phyloP scores from a whole-genome alignment of 2,329 filamentous ascomycete species.

The Fusarium anthophilum region DNA sequence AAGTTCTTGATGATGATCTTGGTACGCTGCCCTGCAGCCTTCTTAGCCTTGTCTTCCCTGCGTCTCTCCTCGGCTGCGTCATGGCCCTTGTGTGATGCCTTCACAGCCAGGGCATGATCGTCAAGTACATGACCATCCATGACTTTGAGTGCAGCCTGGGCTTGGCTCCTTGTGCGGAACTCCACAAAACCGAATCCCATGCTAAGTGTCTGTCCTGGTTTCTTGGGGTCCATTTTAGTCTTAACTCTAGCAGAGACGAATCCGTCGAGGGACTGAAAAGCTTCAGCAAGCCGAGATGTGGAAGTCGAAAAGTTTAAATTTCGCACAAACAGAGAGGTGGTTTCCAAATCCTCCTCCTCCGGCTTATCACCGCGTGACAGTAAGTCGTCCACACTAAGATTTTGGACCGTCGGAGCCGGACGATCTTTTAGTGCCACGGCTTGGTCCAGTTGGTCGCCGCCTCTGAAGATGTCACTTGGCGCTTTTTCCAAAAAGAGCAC shows the following conservation, averaged over 20 bases:
- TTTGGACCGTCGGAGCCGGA: conserved; percentile 58
- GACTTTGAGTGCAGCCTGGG: conserved; percentile 79
- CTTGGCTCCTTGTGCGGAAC: conserved; percentile 80
- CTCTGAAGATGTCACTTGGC: conserved; percentile 79
- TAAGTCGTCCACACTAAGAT: conserved; percentile 74
- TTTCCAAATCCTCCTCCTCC: conserved; percentile 67
- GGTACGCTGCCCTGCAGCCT: conserved; percentile 77
- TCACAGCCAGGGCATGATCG: conserved; percentile 84
- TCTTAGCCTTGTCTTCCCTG: conserved; percentile 84
- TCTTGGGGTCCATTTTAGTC: conserved; percentile 93
- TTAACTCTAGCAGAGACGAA: conserved; percentile 92
- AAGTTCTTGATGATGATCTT: conserved; percentile 99
- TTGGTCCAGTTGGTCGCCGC: conserved; percentile 43
- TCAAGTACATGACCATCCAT: conserved; percentile 93
- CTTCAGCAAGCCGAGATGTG: conserved; percentile 76
- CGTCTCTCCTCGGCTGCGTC: conserved; percentile 90
- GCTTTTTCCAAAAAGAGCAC: conserved; percentile 94
- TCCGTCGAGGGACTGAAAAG: conserved; percentile 83
- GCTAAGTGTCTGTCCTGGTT: conserved; percentile 84
- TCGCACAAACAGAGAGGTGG: conserved; percentile 88
- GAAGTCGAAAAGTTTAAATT: conserved; percentile 95
- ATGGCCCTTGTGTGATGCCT: conserved; percentile 84
- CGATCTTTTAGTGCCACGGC: conserved; percentile 48
- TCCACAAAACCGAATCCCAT: conserved; percentile 98
- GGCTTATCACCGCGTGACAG: conserved; percentile 65